A percentile compares a stretch with the other conserved stretches of the same genome.
Conservation (phyloP, 2,329 filamentous ascomycete genomes). For the Neurospora sp. region DNA sequence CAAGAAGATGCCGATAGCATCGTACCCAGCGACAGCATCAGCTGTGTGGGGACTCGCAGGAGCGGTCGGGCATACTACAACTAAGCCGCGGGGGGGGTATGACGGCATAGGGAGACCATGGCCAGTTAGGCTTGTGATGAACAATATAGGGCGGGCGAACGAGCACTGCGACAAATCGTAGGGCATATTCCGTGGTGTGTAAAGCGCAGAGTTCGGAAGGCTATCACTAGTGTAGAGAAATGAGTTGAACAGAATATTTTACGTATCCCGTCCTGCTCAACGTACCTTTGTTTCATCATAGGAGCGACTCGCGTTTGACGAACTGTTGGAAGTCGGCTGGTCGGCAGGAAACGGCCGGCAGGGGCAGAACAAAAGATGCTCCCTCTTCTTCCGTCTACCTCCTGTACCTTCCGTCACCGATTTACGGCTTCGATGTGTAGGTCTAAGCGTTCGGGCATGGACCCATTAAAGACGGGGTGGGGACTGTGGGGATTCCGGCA, state of each 20-base stretch:
- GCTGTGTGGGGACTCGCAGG: conserved; percentile 41
- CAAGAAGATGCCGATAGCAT: conserved; percentile 43
- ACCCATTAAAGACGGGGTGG: neutral
- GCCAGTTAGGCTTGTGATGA: neutral
- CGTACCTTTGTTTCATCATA: neutral
- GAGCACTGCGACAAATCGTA: neutral
- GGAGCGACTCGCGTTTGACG: neutral
- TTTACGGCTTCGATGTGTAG: neutral
- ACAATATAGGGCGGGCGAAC: neutral
- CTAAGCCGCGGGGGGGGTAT: neutral
- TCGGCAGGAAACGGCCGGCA: neutral
- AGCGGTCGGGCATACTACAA: conserved; percentile 20
- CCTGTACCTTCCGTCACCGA: neutral
- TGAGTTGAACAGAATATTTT: neutral
- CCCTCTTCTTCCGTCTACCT: neutral
- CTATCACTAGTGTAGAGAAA: neutral
- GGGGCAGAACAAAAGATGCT: neutral
- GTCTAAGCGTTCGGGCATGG: neutral
- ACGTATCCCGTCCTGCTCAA: neutral
- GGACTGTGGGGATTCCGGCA: neutral
- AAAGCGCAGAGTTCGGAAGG: neutral
- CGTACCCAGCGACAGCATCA: conserved; percentile 52
- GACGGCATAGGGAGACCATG: neutral
- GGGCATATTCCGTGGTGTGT: neutral
- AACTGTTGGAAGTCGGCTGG: neutral